These are phyloP conservation scores for Rubia balearica DNA, from an alignment of 305 asterid species.

Conservation along the genomic window DNA sequence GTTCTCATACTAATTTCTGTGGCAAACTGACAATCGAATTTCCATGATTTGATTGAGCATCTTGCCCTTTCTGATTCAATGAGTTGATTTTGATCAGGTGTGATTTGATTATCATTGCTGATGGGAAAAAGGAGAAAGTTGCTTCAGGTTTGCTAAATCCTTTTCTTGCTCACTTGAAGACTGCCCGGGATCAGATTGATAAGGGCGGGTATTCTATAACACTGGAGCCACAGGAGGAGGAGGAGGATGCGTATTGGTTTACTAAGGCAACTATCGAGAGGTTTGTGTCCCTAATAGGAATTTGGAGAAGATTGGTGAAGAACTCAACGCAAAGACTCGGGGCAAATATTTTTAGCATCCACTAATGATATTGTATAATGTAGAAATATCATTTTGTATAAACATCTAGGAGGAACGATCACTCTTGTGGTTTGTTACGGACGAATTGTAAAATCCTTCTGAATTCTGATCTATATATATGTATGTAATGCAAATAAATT, in stretches of 20 bases:
- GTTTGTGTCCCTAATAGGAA: conserved; percentile 26
- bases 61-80: conserved; percentile 12
- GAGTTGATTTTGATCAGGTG: conserved; percentile 30
- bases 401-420: too few relatives aligned
- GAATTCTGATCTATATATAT: too few relatives aligned
- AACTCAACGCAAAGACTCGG: too few relatives aligned
- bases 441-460: too few relatives aligned
- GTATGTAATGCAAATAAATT: too few relatives aligned
- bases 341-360: too few relatives aligned
- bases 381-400: too few relatives aligned
- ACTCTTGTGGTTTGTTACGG: too few relatives aligned
- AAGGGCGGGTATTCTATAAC: conserved; percentile 83
- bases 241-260: conserved; percentile 62
- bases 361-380: too few relatives aligned
- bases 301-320: too few relatives aligned
- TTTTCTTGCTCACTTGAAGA: conserved; percentile 72
- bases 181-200: conserved; percentile 75
- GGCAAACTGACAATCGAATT: neutral
- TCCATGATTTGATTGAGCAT: neutral
- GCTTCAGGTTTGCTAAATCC: conserved; percentile 89
- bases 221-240: conserved; percentile 49
- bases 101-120: conserved; percentile 66
- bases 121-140: conserved; percentile 76
- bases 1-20: neutral
- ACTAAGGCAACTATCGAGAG: conserved; percentile 86